Conservation (phyloP, 1,284 basidiomycete genomes). For the Meripilus lineatus region DNA sequence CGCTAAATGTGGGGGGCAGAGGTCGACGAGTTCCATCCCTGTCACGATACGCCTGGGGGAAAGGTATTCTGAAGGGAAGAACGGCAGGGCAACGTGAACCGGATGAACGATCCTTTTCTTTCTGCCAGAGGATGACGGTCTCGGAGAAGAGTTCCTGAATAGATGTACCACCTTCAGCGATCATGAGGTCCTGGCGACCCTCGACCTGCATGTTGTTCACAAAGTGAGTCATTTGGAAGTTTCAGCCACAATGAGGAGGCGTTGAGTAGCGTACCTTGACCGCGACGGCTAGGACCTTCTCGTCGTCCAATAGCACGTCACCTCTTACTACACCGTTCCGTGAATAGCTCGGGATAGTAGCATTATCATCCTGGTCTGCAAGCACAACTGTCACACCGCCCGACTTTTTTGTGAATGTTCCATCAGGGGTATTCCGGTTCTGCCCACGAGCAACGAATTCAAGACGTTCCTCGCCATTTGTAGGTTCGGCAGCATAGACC, state of each 20-base stretch:
- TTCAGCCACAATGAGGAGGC: background rate
- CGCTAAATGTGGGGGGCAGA: slow-evolving; percentile 50
- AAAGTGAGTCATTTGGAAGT: background rate
- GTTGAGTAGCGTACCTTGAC: slow-evolving; percentile 5
- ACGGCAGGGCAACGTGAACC: slow-evolving; percentile 38
- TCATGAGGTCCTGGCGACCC: background rate
- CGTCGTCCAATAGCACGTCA: slow-evolving; percentile 4
- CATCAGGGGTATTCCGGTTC: background rate
- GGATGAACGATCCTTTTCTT: too few species aligned
- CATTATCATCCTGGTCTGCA: slow-evolving; percentile 3
- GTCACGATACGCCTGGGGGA: slow-evolving; percentile 44
- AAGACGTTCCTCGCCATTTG: slow-evolving; percentile 21
- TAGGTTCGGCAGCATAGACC: slow-evolving; percentile 22
- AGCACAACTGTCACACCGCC: slow-evolving; percentile 4
- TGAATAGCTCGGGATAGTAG: background rate
- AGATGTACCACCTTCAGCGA: slow-evolving; percentile 1
- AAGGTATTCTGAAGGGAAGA: slow-evolving; percentile 41
- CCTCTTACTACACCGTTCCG: slow-evolving; percentile 4
- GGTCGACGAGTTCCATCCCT: slow-evolving; percentile 22
- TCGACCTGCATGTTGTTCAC: background rate
- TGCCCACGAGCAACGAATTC: slow-evolving; percentile 18
- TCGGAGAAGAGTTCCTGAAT: background rate
- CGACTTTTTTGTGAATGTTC: slow-evolving; percentile 1
- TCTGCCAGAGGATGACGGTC: slow-evolving; percentile 1
- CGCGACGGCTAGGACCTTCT: background rate